Evolutionary conservation across 106 monocot species (phyloP).

Genomic region (Vanilla planifolia): DNA sequence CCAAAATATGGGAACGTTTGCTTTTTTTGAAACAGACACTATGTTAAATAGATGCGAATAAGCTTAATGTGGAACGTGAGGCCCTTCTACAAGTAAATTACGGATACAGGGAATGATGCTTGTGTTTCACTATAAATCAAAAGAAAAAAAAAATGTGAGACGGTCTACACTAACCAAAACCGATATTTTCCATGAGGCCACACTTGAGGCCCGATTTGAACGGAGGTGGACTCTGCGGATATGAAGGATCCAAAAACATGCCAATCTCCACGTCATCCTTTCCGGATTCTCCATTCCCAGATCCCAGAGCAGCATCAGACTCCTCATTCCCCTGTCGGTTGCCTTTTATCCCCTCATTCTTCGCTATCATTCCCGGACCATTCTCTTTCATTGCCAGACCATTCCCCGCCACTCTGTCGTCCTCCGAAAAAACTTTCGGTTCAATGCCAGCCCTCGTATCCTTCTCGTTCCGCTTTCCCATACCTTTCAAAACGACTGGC

Average conservation of each 20-base stretch:
- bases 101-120: too few relatives aligned
- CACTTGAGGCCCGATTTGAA: slow-evolving; percentile 27
- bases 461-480: slow-evolving; percentile 16
- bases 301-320: not conserved
- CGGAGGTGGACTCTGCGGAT: slow-evolving; percentile 21
- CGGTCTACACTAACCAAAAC: slow-evolving; percentile 36
- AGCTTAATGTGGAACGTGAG: too few relatives aligned
- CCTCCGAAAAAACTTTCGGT: slow-evolving; percentile 9
- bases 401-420: not conserved
- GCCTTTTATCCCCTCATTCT: slow-evolving; percentile 3
- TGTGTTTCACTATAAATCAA: not conserved
- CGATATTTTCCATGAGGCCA: slow-evolving; percentile 44
- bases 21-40: too few relatives aligned
- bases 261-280: slow-evolving; percentile 40
- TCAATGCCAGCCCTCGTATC: slow-evolving; percentile 14
- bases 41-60: too few relatives aligned
- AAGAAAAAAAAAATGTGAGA: not conserved
- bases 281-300: slow-evolving; percentile 13
- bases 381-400: not conserved
- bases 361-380: not conserved
- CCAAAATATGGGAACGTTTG: too few relatives aligned
- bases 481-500: not conserved
- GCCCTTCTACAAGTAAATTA: too few relatives aligned
- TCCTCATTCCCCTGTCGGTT: slow-evolving; percentile 7
- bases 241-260: slow-evolving; percentile 35